Evolutionary conservation across 371 early-diverging fungal genomes (phyloP), one percentile per base, ranked within the genome.

Genomic region (Blakeslea trispora): DNA sequence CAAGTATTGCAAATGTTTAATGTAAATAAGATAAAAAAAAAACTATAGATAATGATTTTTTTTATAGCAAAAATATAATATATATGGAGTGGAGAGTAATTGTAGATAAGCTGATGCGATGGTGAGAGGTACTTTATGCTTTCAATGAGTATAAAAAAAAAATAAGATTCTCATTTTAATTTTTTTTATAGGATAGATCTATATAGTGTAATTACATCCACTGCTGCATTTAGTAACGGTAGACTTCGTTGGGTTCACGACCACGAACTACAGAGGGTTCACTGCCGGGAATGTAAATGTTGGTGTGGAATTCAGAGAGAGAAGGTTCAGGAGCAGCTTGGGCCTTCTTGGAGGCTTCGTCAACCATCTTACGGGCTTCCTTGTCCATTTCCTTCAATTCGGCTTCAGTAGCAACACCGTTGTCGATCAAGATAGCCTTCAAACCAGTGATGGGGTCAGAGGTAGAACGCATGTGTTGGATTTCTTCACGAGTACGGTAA

Each of bases 401-500:
- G 46, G 87, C 92, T 77, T 98, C 97, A 32, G 89, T 82, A 49
- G 85, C 79, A 51, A 89, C 67, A 55, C 75, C 82, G 53, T 70
- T 45, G 50, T 91, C 89, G 44, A 97, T 57, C 50, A 97, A 70
- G 22, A 89, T 77, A 51, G 88, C 81, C 84, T 92, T 92, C 72
- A 95, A 75, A 17, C 93, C 93, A 57, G 87, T 95, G 78, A 98
- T 95, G 45, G 95, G 92, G 73, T 97, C 97, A 60, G 86, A 87
- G 65, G 88, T 91, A 54, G 90, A 89, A 35, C 97, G 89, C 96
- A 97, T 96, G 73, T 94, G 88, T 80, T 96, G 94, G 60, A 98
- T 92, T 79, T 98, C 96, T 78, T 96, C 97, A 72, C 97, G 91
- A 63, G 96, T 93, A 64, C 97, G 91, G 88, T 96, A 98, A 55